Base-by-base conservation (phyloP, 2,329 filamentous ascomycete genomes). In the Epicoccum nigrum region DNA sequence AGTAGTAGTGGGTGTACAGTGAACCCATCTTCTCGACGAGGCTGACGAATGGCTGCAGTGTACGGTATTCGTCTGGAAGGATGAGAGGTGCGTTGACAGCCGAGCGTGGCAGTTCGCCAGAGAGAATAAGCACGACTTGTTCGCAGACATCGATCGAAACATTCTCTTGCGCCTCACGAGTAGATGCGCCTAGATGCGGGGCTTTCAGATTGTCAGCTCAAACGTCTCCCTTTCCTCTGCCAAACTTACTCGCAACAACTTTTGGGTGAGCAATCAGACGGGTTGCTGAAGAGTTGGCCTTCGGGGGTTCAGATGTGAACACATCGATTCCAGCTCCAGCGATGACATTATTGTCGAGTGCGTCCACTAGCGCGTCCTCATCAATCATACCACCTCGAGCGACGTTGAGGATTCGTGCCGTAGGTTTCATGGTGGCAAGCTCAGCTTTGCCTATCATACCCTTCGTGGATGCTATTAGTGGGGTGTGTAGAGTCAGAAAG, bases 61-160 rank as follows among this genome's bases (percentile, higher is more conserved):
- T 90, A 55, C 85, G 81, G 67, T 90, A 92, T 72, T 93, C 89
- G 56, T 92, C 89, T 0, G 89, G 88, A 13, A 92, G 77, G 55
- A 93, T 93, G 45, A 93, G 81, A 4, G 90, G 89, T 0, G 89
- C 89, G 58, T 94, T 93, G 66, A 93, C 89, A 4, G 89, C 89
- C 16, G 82, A 85, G 1, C 88, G 88, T 0, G 90, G 89, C 1
- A 92, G 78, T 0, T 87, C 86, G 3, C 89, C 89, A 0, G 80
- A 78, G 2, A 94, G 77, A 33, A 93, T 90, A 51, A 86, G 82
- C 0, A 89, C 79, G 11, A 92, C 88, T 73, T 94, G 89, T 27
- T 87, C 86, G 71, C 89, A 93, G 7, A 93, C 90, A 62, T 93
- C 90, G 56, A 92, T 83, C 1, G 87, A 89, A 3, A 92, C 89